Evolutionary conservation across 1,284 basidiomycete species (phyloP), one percentile per base, ranked within the genome.

Genomic region (Cutaneotrichosporon mucoides): DNA sequence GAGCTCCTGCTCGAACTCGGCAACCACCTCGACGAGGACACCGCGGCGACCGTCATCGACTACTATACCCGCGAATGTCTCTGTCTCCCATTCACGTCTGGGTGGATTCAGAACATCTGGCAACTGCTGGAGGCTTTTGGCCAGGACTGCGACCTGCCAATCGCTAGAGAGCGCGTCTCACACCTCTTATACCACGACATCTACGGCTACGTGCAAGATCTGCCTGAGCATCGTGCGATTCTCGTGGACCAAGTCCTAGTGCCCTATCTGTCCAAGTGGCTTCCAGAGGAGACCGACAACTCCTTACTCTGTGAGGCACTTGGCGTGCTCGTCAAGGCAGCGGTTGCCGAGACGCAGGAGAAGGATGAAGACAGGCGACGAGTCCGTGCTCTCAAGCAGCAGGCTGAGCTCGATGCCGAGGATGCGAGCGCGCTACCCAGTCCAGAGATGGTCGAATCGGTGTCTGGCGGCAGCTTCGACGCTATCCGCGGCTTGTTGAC

Each of bases 81-180:
- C 2, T 81, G 80, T 62, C 66, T 79, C 6, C 82, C 82, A 0
- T 76, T 79, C 38, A 76, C 77, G 9, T 66, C 73, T 0, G 76
- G 76, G 40, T 83, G 82, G 82, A 75, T 81, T 55, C 69, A 72
- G 9, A 80, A 81, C 42, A 76, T 80, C 37, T 73, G 76, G 68
- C 74, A 75, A 15, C 64, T 82, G 35, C 67, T 81, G 55, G 64
- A 76, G 36, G 72, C 76, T 1, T 81, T 81, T 65, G 79, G 75
- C 58, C 36, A 65, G 37, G 56, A 68, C 37, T 37, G 63, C 54
- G 57, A 66, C 54, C 67, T 66, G 54, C 72, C 64, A 40, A 64
- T 41, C 6, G 74, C 69, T n/a, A 70, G 70, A 34, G 71, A 60
- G 44, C 66, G 69, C n/a, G 66, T 76, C 6, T 70, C 73, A 5